Percentiles rank a stretch among this genome's conserved stretches.
phyloP scores from a whole-genome alignment of 1,139 yeast species.

The Scheffersomyces titani region DNA sequence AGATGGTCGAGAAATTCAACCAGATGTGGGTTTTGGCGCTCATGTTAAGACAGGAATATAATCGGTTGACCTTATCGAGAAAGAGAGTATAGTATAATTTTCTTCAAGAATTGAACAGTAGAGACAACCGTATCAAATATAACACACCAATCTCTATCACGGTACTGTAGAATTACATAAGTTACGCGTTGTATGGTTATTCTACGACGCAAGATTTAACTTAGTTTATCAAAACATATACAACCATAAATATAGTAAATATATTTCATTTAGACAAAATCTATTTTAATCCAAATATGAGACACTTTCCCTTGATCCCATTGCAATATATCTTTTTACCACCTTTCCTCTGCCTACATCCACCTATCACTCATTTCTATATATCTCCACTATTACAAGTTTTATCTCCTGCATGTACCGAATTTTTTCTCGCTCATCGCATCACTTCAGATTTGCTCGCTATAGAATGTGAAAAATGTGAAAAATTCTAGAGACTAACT shows the following conservation, averaged over 20 bases:
- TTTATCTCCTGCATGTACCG: neutral
- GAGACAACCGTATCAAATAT: neutral
- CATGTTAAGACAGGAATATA: constrained; percentile 16
- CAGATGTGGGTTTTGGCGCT: constrained; percentile 28
- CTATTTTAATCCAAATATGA: too few relatives aligned
- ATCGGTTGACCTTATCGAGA: neutral
- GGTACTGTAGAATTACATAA: neutral
- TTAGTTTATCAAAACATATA: too few relatives aligned
- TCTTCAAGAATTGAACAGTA: neutral
- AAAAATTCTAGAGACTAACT: neutral
- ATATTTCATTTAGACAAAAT: too few relatives aligned
- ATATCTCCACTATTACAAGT: neutral
- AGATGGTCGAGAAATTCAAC: constrained; percentile 16
- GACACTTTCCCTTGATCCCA: too few relatives aligned
- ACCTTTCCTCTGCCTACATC: neutral
- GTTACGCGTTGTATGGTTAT: neutral
- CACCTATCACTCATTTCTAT: neutral
- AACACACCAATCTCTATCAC: neutral
- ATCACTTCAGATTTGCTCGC: neutral
- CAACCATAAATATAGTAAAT: too few relatives aligned
- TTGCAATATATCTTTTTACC: neutral
- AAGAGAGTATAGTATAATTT: neutral
- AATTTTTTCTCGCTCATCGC: neutral
- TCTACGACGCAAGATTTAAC: neutral
- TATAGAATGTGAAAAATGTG: neutral